Conservation (phyloP, 331 rosid genomes). For the Pyracantha coccinea region DNA sequence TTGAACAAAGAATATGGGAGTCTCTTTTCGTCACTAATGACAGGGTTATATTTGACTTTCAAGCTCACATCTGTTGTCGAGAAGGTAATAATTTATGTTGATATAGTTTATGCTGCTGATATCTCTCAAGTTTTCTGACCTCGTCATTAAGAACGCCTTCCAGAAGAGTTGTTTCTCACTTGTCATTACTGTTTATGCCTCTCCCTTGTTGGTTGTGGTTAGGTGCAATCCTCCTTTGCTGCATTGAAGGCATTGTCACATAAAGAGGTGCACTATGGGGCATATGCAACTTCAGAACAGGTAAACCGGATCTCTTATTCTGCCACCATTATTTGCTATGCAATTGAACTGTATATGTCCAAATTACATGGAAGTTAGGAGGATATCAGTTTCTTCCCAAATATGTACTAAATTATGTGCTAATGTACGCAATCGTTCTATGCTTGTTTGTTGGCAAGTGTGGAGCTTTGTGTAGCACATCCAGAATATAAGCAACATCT, state of each 20-base stretch:
- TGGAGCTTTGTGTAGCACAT: neutral
- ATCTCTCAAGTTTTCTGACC: neutral
- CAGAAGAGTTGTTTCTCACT: constrained; percentile 11
- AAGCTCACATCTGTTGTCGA: constrained; percentile 95
- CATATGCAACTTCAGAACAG: constrained; percentile 95
- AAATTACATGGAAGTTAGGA: neutral
- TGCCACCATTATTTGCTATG: neutral
- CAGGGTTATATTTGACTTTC: constrained; percentile 90
- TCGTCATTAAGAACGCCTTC: neutral
- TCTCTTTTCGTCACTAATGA: constrained; percentile 86
- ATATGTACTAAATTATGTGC: neutral
- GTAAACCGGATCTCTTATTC: constrained; percentile 28
- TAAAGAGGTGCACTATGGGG: constrained; percentile 98
- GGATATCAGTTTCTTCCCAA: neutral
- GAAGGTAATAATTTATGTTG: constrained; percentile 41
- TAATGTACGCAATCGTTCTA: neutral
- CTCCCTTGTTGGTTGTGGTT: constrained; percentile 18
- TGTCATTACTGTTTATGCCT: neutral
- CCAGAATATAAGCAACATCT: too few species aligned
- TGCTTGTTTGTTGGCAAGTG: neutral
- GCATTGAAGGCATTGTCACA: constrained; percentile 81
- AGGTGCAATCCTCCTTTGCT: constrained; percentile 94
- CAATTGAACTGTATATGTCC: too few species aligned
- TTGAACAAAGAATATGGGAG: constrained; percentile 97
- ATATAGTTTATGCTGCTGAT: neutral